These are phyloP conservation scores for Cryptosporidium andersoni DNA, from an alignment of 169 alveolate species.

Conservation along the genomic window DNA sequence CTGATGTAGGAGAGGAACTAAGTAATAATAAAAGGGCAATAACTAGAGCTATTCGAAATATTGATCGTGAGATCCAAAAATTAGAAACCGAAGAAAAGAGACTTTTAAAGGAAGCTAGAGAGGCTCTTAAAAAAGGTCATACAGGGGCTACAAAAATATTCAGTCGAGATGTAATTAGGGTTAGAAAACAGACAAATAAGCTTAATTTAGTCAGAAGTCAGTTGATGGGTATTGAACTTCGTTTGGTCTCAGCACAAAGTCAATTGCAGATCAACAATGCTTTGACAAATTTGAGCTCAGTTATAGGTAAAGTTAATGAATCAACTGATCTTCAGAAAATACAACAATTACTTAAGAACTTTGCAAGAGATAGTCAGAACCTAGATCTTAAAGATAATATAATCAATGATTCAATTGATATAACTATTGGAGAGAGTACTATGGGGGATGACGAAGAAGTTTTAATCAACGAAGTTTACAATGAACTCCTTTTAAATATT, in stretches of 20 bases:
- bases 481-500: conserved; percentile 14
- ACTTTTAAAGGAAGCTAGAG: conserved; percentile 12
- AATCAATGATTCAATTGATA: conserved; percentile 46
- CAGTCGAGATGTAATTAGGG: conserved; percentile 42
- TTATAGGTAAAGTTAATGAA: conserved; percentile 57
- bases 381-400: conserved; percentile 55
- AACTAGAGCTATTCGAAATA: conserved; percentile 53
- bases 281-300: conserved; percentile 19
- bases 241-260: conserved; percentile 53
- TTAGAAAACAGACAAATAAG: conserved; percentile 44
- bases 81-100: conserved; percentile 36
- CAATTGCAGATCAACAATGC: conserved; percentile 59
- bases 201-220: conserved; percentile 58
- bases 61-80: conserved; percentile 59
- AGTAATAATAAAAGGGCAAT: conserved; percentile 59
- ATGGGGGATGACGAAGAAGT: conserved; percentile 48
- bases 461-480: conserved; percentile 16
- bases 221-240: conserved; percentile 55
- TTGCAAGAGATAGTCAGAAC: conserved; percentile 57
- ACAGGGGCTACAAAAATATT: conserved; percentile 50
- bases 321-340: conserved; percentile 41
- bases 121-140: conserved; percentile 46
- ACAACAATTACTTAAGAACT: conserved; percentile 30
- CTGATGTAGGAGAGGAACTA: conserved; percentile 40
- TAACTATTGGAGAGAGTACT: conserved; percentile 36